Evolutionary conservation across 2,329 filamentous ascomycete species (phyloP), one percentile per base, ranked within the genome.

Genomic region (Fusarium citri): DNA sequence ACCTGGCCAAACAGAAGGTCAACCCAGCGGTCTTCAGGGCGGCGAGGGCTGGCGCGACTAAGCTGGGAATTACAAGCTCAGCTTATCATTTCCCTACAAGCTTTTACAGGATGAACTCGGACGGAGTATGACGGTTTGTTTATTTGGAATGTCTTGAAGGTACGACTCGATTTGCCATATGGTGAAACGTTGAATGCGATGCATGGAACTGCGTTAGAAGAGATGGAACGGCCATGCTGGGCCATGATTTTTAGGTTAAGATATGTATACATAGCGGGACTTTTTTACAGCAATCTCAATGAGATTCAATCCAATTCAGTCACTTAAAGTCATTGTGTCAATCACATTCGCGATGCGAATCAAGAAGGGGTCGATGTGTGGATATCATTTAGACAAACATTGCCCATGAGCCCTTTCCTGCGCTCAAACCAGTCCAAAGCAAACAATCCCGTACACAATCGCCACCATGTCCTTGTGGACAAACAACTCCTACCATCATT

Each of bases 1-100:
- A 62, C 75, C 76, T 5, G 73, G 76, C 34, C 73, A 75, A 50
- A 64, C 68, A 37, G 72, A 76, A 25, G 78, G 73, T 14, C 71
- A 77, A 37, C 79, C 82, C 8, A 80, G 76, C 46, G 83, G 81
- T 6, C 77, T 85, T n/a, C 77, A 80, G 31, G 80, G 77, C n/a
- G 83, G 83, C 15, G 80, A 84, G 55, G 84, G 84, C 64, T 86
- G 84, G 84, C 76, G 79, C 25, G 80, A 83, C 56, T 82, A 73
- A 66, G 60, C 14, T 12, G 25, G 22, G 30, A 16, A 41, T 57
- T 46, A 42, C 16, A 23, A 50, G 18, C 53, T 20, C 14, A 40
- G 20, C 61, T 23, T 28, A 25, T 42, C 34, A 43, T 48, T 55
- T 70, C 47, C 51, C 20, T 28, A 26, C 31, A 46, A 48, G 53